Evolutionary conservation across 192 early-diverging fungal species (phyloP), one percentile per base, ranked within the genome.

Genomic region (Chytriomyces sp.): DNA sequence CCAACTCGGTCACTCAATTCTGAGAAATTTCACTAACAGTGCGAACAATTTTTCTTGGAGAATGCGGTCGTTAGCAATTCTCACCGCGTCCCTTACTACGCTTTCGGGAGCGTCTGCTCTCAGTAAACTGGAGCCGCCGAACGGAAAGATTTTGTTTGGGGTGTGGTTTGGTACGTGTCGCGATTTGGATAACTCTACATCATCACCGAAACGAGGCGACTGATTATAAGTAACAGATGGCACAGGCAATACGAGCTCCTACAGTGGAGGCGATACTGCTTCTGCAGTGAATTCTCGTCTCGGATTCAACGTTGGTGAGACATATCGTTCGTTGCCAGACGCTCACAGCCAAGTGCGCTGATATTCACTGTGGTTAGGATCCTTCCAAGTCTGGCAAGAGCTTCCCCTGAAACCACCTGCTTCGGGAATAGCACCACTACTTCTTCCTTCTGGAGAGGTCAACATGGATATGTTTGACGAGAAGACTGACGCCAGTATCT

Each of bases 391-490:
- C 14, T 68, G 65, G 65, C 65, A 68, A 34, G 28, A 12, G 10
- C 65, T 68, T 25, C 65, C 60, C 2, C 34, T 39, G 26, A 62
- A 19, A 39, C 60, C 60, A 0, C 7, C 30, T 25, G 55, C n/a
- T n/a, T n/a, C 2, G 0, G 52, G 55, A 25, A 39, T 56, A 7
- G 44, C 52, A 10, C 7, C 26, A 32, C 33, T 39, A 22, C 65
- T 55, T 19, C 52, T 55, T 34, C 28, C 44, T 7, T 44, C 52
- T 34, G 65, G 65, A 55, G 36, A 44, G 12, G 26, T 56, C 12
- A 74, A 74, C 53, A 52, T 74, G 30, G 22, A 64, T 28, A 52
- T 74, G 22, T 58, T 74, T 4, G 53, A 64, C 36, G 73, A 74
- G 5, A 39, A 56, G 10, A 66, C 73, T 2, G 38, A 74, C 59